phyloP scores from a whole-genome alignment of 352 stramenopile genomes.

The Phytophthora litchii region DNA sequence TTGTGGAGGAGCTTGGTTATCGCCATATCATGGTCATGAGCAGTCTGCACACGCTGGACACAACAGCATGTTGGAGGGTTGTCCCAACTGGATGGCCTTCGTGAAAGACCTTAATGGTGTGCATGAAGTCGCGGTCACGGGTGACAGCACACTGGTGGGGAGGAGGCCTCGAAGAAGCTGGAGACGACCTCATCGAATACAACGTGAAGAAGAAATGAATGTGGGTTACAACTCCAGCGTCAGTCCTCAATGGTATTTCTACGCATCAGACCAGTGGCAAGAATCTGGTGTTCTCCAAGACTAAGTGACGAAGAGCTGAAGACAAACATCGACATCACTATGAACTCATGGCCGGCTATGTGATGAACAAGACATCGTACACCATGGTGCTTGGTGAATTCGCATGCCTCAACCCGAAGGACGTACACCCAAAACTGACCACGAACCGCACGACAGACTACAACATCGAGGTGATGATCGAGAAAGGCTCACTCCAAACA shows the following conservation, averaged over 20 bases:
- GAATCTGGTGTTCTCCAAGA: too few relatives aligned
- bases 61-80: constrained; percentile 61
- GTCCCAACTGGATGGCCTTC: constrained; percentile 66
- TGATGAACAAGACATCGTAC: constrained; percentile 23
- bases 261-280: too few relatives aligned
- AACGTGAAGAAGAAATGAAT: constrained; percentile 51
- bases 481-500: constrained; percentile 38
- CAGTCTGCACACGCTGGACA: constrained; percentile 66
- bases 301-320: too few relatives aligned
- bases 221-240: constrained; percentile 73
- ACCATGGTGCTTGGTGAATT: constrained; percentile 71
- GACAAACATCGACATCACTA: constrained; percentile 45
- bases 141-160: constrained; percentile 62
- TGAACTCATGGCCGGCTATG: constrained; percentile 73
- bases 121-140: constrained; percentile 40
- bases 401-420: constrained; percentile 57
- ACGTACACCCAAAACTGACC: constrained; percentile 49
- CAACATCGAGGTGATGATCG: constrained; percentile 60
- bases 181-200: constrained; percentile 37
- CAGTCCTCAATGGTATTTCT: too few relatives aligned
- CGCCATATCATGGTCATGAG: constrained; percentile 66
- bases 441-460: constrained; percentile 69
- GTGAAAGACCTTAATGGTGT: constrained; percentile 55
- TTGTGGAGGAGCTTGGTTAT: constrained; percentile 62
- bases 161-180: constrained; percentile 47